phyloP scores from a whole-genome alignment of 2,329 filamentous ascomycete species.

The Penicillium griseofulvum region DNA sequence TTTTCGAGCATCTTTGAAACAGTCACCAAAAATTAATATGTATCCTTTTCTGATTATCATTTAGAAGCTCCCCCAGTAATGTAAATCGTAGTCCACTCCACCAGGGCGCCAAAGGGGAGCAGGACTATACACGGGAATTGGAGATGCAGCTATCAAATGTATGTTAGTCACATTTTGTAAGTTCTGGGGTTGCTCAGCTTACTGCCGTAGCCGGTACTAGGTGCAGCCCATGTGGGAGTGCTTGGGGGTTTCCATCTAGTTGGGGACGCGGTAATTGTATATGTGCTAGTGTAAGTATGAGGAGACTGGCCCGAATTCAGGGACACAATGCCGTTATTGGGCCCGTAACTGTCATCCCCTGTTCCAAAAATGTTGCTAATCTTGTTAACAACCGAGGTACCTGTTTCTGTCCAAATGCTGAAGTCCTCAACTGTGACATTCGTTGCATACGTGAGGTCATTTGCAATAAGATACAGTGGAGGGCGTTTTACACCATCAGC shows the following conservation, averaged over 20 bases:
- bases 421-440: conserved; percentile 37
- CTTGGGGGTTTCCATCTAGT: conserved; percentile 27
- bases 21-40: too few species aligned
- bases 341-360: conserved; percentile 28
- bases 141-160: conserved; percentile 6
- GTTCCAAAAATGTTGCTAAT: conserved; percentile 38
- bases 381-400: conserved; percentile 29
- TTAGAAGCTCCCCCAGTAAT: conserved; percentile 32
- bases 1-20: too few species aligned
- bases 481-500: conserved; percentile 29
- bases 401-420: conserved; percentile 33
- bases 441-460: conserved; percentile 30
- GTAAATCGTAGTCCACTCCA: conserved; percentile 29
- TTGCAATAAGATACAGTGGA: conserved; percentile 33
- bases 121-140: conserved; percentile 34
- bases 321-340: background rate
- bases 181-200: background rate
- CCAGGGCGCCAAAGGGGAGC: conserved; percentile 33
- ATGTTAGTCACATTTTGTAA: too few species aligned
- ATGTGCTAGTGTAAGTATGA: conserved; percentile 14
- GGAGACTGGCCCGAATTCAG: too few species aligned
- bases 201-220: conserved; percentile 35
- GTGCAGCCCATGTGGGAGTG: conserved; percentile 32
- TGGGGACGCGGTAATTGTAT: conserved; percentile 32
- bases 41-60: too few species aligned